Evolutionary conservation across 2,329 filamentous ascomycete species (phyloP).

Genomic region (Verticillium nubilum): DNA sequence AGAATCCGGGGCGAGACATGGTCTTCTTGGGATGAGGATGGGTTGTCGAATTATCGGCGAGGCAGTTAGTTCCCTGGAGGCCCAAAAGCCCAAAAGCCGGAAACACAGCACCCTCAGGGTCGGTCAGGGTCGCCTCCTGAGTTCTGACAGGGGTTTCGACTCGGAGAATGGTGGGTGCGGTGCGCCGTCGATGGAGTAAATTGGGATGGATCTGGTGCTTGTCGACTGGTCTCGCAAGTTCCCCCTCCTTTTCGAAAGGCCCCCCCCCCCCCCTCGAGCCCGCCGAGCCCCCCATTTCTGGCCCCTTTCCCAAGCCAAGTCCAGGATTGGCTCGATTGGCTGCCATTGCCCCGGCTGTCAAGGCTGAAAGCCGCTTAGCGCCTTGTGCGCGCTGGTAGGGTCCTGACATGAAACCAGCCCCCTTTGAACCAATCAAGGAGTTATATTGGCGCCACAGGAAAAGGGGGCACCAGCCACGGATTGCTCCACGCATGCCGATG

Average conservation of each 20-base stretch:
- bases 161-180: not conserved
- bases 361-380: constrained; percentile 10
- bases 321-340: not conserved
- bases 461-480: constrained; percentile 10
- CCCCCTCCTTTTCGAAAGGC: constrained; percentile 11
- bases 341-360: constrained; percentile 7
- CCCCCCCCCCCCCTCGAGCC: constrained; percentile 5
- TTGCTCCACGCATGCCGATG: constrained; percentile 9
- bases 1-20: constrained; percentile 29
- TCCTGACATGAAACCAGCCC: constrained; percentile 11
- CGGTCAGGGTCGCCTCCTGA: not conserved
- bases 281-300: not conserved
- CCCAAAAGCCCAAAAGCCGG: not conserved
- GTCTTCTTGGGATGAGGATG: constrained; percentile 21
- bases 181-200: not conserved
- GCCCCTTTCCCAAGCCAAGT: constrained; percentile 2
- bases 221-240: not conserved
- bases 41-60: not conserved
- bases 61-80: not conserved
- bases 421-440: not conserved
- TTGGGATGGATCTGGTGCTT: not conserved
- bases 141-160: not conserved
- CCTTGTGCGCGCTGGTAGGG: not conserved
- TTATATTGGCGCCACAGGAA: constrained; percentile 8
- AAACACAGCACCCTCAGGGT: not conserved